A percentile compares a stretch with the other conserved stretches of the same genome.
These are phyloP conservation scores for Coemansia sp. DNA, from an alignment of 192 early-diverging fungal species.

Conservation along the genomic window DNA sequence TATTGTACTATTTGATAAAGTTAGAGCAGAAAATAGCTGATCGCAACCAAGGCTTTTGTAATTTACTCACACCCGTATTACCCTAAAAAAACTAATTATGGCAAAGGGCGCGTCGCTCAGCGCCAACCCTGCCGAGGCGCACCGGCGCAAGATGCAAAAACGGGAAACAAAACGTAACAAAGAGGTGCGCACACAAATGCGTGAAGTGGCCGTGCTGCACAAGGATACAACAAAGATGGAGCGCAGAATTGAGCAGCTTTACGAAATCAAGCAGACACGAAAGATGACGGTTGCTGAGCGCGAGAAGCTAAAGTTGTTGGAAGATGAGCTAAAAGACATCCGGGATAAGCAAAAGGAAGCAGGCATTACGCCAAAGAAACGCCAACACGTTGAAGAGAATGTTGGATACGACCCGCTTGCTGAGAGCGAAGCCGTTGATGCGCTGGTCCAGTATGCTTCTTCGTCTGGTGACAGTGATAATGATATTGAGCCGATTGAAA, in stretches of 20 bases:
- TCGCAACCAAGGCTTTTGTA: too few species aligned
- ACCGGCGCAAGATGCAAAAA: constrained; percentile 38
- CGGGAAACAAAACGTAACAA: constrained; percentile 49
- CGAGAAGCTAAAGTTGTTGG: constrained; percentile 31
- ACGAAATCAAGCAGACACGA: constrained; percentile 18
- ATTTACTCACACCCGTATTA: too few species aligned
- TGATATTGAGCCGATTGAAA: neutral
- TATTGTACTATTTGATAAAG: too few species aligned
- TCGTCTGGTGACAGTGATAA: constrained; percentile 17
- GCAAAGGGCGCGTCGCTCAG: constrained; percentile 32
- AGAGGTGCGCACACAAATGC: constrained; percentile 44
- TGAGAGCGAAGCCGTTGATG: neutral
- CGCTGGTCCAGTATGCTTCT: constrained; percentile 12
- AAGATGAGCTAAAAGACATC: constrained; percentile 37
- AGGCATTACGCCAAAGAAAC: constrained; percentile 21
- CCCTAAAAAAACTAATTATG: constrained; percentile 11
- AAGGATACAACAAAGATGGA: constrained; percentile 46
- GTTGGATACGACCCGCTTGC: constrained; percentile 46
- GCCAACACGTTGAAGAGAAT: neutral
- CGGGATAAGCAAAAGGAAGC: constrained; percentile 34
- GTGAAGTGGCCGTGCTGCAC: constrained; percentile 27
- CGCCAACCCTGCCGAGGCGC: constrained; percentile 26
- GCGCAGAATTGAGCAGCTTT: constrained; percentile 44
- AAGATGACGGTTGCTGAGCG: constrained; percentile 41
- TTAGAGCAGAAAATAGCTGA: too few species aligned